Conservation (phyloP, 164 flowering plant genomes). For the Santalum album region DNA sequence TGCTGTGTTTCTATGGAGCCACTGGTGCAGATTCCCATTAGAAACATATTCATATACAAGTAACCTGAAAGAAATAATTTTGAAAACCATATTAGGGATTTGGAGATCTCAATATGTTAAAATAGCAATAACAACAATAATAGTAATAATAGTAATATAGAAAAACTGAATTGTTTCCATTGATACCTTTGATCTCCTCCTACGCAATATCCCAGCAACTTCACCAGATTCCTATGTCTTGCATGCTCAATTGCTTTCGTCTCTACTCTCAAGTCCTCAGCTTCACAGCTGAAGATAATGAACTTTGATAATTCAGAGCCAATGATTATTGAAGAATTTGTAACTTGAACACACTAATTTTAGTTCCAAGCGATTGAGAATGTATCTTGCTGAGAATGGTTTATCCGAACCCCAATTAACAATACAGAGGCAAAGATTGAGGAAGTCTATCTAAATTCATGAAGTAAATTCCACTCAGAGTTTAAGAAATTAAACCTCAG, state of each 20-base stretch:
- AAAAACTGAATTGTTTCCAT: too few species aligned
- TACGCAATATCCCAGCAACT: slow-evolving; percentile 29
- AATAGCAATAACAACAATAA: too few species aligned
- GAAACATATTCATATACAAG: slow-evolving; percentile 41
- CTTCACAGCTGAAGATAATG: slow-evolving; percentile 11
- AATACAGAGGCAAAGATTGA: too few species aligned
- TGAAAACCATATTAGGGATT: not conserved
- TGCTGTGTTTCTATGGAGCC: slow-evolving; percentile 34
- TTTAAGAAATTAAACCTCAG: not conserved
- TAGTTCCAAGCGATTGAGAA: too few species aligned
- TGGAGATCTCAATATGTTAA: too few species aligned
- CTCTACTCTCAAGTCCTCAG: slow-evolving; percentile 23
- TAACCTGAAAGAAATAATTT: slow-evolving; percentile 23
- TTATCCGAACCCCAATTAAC: too few species aligned
- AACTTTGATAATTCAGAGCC: too few species aligned
- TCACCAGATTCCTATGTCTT: slow-evolving; percentile 46
- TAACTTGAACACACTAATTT: too few species aligned
- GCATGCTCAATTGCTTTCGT: slow-evolving; percentile 22
- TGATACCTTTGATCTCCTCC: slow-evolving; percentile 29
- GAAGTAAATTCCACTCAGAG: too few species aligned
- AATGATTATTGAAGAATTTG: too few species aligned
- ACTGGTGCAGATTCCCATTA: slow-evolving; percentile 39
- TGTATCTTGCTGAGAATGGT: too few species aligned
- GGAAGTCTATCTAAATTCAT: too few species aligned
- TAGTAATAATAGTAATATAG: not conserved